phyloP scores from a whole-genome alignment of 495 filamentous ascomycete genomes.

The Alectoria sarmentosa region DNA sequence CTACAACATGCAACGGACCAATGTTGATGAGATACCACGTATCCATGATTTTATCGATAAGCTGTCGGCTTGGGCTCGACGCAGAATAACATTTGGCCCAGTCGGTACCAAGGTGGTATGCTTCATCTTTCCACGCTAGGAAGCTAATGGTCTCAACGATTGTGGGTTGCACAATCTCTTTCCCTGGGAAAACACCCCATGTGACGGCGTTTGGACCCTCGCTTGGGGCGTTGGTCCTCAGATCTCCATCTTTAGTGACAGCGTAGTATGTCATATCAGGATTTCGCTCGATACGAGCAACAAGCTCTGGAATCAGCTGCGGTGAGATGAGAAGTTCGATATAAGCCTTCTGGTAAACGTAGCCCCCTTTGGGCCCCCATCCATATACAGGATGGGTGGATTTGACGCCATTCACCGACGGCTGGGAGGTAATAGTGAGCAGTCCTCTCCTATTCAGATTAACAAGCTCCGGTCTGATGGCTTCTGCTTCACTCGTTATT shows the following conservation, averaged over 20 bases:
- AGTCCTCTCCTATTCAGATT: constrained; percentile 78
- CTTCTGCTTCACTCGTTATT: constrained; percentile 71
- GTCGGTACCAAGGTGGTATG: constrained; percentile 82
- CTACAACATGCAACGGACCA: constrained; percentile 46
- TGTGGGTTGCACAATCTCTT: constrained; percentile 99
- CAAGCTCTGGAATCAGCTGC: constrained; percentile 66
- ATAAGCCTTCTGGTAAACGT: constrained; percentile 98
- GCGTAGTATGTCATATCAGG: constrained; percentile 88
- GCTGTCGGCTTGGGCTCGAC: constrained; percentile 66
- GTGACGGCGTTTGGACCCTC: constrained; percentile 95
- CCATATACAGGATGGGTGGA: constrained; percentile 81
- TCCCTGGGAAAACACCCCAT: constrained; percentile 98
- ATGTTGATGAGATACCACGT: constrained; percentile 94
- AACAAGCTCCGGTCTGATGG: constrained; percentile 68
- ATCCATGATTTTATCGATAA: constrained; percentile 80
- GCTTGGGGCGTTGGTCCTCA: constrained; percentile 75
- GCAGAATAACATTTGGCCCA: constrained; percentile 89
- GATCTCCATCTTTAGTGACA: constrained; percentile 69
- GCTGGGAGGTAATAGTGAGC: constrained; percentile 96
- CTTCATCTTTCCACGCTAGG: constrained; percentile 98
- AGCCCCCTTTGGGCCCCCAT: constrained; percentile 92
- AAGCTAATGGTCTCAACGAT: constrained; percentile 98
- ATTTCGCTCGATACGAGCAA: constrained; percentile 69
- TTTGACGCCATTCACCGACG: constrained; percentile 86
- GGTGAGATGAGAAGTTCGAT: constrained; percentile 84